Evolutionary conservation across 352 stramenopile species (phyloP), one percentile per base, ranked within the genome.

Genomic region (Globisporangium nodosum): DNA sequence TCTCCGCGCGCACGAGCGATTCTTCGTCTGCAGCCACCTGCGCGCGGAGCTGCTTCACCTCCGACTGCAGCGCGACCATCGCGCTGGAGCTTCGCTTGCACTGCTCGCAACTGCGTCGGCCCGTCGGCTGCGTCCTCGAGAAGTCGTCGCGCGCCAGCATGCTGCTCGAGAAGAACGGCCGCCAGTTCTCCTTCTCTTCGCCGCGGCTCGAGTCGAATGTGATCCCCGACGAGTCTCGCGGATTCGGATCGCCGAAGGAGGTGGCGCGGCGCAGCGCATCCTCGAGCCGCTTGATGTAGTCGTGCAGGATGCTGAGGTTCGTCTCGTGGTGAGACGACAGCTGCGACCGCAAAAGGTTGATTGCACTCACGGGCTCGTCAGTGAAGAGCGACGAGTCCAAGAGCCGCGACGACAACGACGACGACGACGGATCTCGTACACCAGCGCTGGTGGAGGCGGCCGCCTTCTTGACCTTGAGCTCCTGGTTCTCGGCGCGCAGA

Each of bases 231-330:
- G 59, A 64, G 47, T 81, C 68, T 6, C 48, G 54, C 37, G 18
- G 21, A 21, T 24, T 52, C 65, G 2, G n/a, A n/a, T 66, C 15
- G 1, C 11, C 40, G 7, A n/a, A 8, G 7, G 33, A 5, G 9
- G 50, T 55, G 5, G 57, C 57, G 47, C 42, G 52, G 7, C 73
- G 63, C 20, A 83, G 30, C 6, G 68, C 64, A 27, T 70, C 71
- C 46, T 86, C 76, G 5, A 89, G 67, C 5, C 65, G 68, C n/a
- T 69, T 64, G 40, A 89, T 76, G 33, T 89, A 78, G 18, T 84
- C 73, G 33, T 86, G 70, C 16, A 89, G 65, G 33, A 83, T 65
- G 5, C 68, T 56, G 15, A 89, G 57, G 27, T 81, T 83, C 40
- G 75, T 75, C 31, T 78, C 63, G 13, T 85, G 76, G 50, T 87